phyloP scores from a whole-genome alignment of 2,329 filamentous ascomycete genomes.

The Aureobasidium sp. region DNA sequence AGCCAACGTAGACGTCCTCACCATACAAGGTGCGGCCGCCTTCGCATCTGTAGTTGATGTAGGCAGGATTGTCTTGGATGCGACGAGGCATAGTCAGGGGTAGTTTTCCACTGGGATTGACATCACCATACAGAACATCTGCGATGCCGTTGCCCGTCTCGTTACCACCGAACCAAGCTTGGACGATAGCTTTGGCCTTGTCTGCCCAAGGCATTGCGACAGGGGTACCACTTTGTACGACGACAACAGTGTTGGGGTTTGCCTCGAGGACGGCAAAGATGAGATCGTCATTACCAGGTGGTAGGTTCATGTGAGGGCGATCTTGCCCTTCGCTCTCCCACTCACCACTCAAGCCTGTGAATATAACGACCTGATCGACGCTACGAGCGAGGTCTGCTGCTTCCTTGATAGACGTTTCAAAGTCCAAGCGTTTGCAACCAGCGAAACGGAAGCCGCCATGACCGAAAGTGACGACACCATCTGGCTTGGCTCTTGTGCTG shows the following conservation, averaged over 20 bases:
- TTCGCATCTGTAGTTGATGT: constrained; percentile 52
- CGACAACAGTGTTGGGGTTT: constrained; percentile 75
- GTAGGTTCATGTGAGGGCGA: constrained; percentile 67
- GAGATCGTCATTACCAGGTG: constrained; percentile 28
- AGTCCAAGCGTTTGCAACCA: constrained; percentile 8
- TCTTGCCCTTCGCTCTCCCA: constrained; percentile 61
- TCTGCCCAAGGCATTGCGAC: constrained; percentile 46
- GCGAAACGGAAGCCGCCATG: constrained; percentile 7
- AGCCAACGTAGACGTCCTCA: constrained; percentile 86
- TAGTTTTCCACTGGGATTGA: constrained; percentile 79
- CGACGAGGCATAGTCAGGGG: constrained; percentile 84
- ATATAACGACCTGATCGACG: constrained; percentile 74
- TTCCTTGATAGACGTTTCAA: constrained; percentile 38
- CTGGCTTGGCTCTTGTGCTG: neutral
- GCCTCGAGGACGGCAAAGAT: constrained; percentile 63
- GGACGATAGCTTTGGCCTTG: constrained; percentile 23
- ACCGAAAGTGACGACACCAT: constrained; percentile 3
- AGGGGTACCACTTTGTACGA: constrained; percentile 82
- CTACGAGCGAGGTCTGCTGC: constrained; percentile 67
- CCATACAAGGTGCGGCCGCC: constrained; percentile 72
- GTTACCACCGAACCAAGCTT: constrained; percentile 65
- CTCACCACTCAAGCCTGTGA: constrained; percentile 61
- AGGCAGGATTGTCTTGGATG: constrained; percentile 66
- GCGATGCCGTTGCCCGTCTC: constrained; percentile 83
- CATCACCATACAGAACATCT: constrained; percentile 79